A percentile compares a stretch with the other conserved stretches of the same genome.
phyloP scores from a whole-genome alignment of 1,284 basidiomycete species.

The Cystobasidium pallidum region DNA sequence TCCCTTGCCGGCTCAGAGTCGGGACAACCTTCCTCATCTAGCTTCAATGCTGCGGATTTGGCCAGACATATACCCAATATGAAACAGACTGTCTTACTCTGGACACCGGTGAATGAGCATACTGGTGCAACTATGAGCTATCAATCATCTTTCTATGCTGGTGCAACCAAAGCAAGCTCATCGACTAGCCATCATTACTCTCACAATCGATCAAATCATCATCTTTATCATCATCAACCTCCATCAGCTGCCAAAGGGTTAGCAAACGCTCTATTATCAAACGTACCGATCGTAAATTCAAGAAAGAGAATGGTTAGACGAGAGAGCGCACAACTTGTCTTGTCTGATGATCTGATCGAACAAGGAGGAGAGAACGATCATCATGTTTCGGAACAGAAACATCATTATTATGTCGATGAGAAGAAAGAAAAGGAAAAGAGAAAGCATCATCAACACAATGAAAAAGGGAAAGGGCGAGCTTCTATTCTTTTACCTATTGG shows the following conservation, averaged over 20 bases:
- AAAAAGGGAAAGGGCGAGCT: not conserved
- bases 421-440: not conserved
- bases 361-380: not conserved
- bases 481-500: conserved; percentile 25
- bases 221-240: not conserved
- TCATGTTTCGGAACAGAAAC: not conserved
- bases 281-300: conserved; percentile 11
- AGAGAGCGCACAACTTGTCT: conserved; percentile 29
- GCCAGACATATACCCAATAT: conserved; percentile 4
- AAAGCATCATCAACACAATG: not conserved
- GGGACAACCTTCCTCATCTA: not conserved
- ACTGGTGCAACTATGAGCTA: not conserved
- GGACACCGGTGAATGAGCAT: conserved; percentile 16
- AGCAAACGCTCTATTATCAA: conserved; percentile 16
- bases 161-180: no score
- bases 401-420: not conserved
- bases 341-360: conserved; percentile 1
- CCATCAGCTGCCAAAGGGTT: conserved; percentile 20
- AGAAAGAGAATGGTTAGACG: conserved; percentile 20
- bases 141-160: not conserved
- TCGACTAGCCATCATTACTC: no score
- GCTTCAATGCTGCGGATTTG: not conserved
- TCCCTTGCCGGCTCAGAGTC: not conserved
- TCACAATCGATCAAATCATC: not conserved
- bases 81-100: conserved; percentile 18